Evolutionary conservation across 1,139 yeast species (phyloP).

Genomic region (Yamadazyma diospyri): DNA sequence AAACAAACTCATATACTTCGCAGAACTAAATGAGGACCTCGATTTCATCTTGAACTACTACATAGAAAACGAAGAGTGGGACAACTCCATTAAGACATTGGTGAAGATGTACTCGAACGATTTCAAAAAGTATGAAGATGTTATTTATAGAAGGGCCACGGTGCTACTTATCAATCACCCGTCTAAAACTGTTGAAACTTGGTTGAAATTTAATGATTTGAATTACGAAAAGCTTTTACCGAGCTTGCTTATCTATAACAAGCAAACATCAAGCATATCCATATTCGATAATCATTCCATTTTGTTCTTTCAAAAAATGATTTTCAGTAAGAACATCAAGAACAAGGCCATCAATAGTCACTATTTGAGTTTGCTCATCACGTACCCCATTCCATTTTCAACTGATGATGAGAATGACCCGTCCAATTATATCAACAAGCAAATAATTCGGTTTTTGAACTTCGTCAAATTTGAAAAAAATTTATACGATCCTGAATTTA

Average conservation of each 20-base stretch:
- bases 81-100: conserved; percentile 61
- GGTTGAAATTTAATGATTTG: conserved; percentile 57
- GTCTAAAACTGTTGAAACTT: conserved; percentile 64
- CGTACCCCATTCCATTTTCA: conserved; percentile 35
- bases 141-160: conserved; percentile 65
- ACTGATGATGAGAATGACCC: conserved; percentile 17
- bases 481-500: conserved; percentile 67
- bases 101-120: conserved; percentile 43
- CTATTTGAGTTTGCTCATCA: conserved; percentile 66
- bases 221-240: conserved; percentile 69
- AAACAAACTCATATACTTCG: conserved; percentile 62
- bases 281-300: conserved; percentile 57
- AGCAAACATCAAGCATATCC: conserved; percentile 31
- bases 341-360: conserved; percentile 65
- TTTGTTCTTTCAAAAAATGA: conserved; percentile 57
- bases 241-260: conserved; percentile 66
- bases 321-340: conserved; percentile 47
- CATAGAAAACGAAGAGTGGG: conserved; percentile 70
- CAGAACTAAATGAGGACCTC: conserved; percentile 65
- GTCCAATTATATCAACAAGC: conserved; percentile 28
- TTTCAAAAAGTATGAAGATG: conserved; percentile 24
- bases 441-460: conserved; percentile 28
- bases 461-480: conserved; percentile 19
- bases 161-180: conserved; percentile 70
- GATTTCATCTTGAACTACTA: conserved; percentile 67